Evolutionary conservation across 2,329 filamentous ascomycete genomes (phyloP), one percentile per base, ranked within the genome.

Genomic region (Cucurbitaria berberidis): DNA sequence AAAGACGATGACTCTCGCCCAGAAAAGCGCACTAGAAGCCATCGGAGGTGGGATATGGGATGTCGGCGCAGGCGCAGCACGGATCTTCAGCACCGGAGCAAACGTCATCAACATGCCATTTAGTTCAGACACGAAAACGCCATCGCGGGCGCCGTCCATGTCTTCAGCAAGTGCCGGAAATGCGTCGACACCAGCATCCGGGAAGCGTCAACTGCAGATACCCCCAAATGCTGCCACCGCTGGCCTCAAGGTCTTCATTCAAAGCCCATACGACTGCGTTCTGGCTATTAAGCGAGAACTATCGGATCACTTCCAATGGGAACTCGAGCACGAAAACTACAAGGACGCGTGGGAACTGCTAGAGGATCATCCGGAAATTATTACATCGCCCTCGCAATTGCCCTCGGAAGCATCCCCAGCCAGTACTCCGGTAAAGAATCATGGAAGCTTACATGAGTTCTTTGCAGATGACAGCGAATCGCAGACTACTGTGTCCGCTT

Each of bases 231-330:
- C 78, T 16, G 74, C 78, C 5, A 81, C 82, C 9, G 79, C 82
- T 32, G 87, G 87, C 6, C 80, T 88, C 61, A 90, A 98, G 68
- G 89, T 99, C 15, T 97, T 97, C 71, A 91, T 99, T 35, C 92
- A 96, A 67, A 97, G 92, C 65, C 95, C 95, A 0, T 99, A 96
- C 69, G 95, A 99, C 75, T 98, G 93, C 66, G 89, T 98, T n/a
- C 79, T 97, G 48, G 91, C 91, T 0, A 91, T 95, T 2, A 93
- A 93, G 70, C 84, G 95, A 62, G 93, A 96, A 67, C 81, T 96
- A 15, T 81, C 86, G 3, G 95, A 99, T 74, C 92, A 96, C 67
- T 79, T 98, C 19, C 80, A 82, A 7, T 99, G 93, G 93, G 80
- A 98, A 13, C 73, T 96, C 24, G 89, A 93, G 53, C 90, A 88